Percentiles rank a stretch among this genome's conserved stretches.
Conservation (phyloP, 257 asterid genomes). For the Nicotiana noctiflora region DNA sequence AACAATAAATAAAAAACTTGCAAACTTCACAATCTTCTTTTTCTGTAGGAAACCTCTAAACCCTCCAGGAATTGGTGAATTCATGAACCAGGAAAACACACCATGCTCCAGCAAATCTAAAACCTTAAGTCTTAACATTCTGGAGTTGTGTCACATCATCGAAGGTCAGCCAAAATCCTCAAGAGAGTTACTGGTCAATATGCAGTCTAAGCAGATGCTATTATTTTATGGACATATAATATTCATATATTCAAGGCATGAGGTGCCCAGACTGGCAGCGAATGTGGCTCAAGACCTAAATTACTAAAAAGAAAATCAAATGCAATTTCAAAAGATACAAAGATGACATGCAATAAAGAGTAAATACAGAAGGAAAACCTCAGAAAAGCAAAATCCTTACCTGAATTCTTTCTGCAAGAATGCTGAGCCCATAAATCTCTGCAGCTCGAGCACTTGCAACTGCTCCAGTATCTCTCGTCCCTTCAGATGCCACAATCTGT, state of each 20-base stretch:
- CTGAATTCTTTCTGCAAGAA: constrained; percentile 80
- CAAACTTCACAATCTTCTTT: background rate
- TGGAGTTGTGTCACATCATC: background rate
- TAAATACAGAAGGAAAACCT: background rate
- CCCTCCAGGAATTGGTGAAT: too few species aligned
- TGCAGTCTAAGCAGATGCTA: background rate
- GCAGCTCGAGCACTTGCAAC: constrained; percentile 92
- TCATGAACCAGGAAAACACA: too few species aligned
- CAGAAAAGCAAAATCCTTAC: constrained; percentile 25
- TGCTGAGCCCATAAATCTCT: constrained; percentile 69
- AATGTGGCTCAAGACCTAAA: background rate
- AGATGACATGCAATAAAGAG: background rate
- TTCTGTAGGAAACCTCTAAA: background rate
- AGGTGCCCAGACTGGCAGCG: background rate
- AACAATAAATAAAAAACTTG: background rate
- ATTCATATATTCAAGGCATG: background rate
- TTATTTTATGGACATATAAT: background rate
- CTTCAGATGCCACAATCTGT: constrained; percentile 65
- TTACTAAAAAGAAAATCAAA: background rate
- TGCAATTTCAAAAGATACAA: background rate
- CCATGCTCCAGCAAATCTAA: background rate
- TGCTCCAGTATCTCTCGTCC: constrained; percentile 69
- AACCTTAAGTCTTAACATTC: background rate
- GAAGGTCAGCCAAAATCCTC: background rate
- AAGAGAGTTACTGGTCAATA: background rate